Percentiles rank a stretch among this genome's conserved stretches.
Evolutionary conservation across 495 filamentous ascomycete species (phyloP).

Genomic region (Parachaetomium inaequale): DNA sequence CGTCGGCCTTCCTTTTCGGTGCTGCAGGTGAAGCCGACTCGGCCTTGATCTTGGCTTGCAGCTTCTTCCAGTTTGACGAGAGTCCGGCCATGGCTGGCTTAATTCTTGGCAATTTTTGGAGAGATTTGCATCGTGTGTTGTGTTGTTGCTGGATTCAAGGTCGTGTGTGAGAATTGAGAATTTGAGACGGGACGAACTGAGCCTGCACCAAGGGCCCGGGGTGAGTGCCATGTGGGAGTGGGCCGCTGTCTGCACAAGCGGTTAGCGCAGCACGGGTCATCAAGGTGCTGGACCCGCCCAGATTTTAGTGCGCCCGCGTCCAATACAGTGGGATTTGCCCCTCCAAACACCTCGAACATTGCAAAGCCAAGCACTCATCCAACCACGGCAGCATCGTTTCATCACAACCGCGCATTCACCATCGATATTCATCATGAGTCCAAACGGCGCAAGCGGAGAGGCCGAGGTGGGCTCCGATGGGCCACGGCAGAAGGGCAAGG

Average conservation of each 20-base stretch:
- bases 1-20: slow-evolving; percentile 22
- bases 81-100: slow-evolving; percentile 39
- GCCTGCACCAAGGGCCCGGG: too few relatives aligned
- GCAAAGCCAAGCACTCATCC: background rate
- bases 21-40: slow-evolving; percentile 38
- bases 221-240: too few relatives aligned
- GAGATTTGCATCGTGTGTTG: background rate
- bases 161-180: background rate
- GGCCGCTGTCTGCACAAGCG: too few relatives aligned
- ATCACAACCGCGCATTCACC: slow-evolving; percentile 6
- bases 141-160: background rate
- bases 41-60: slow-evolving; percentile 61
- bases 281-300: slow-evolving; percentile 1
- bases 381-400: background rate
- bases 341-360: background rate
- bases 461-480: slow-evolving; percentile 44
- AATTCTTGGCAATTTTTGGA: background rate
- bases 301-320: background rate
- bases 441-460: slow-evolving; percentile 37
- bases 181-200: background rate
- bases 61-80: slow-evolving; percentile 70
- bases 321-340: slow-evolving; percentile 4
- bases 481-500: slow-evolving; percentile 67
- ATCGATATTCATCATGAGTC: slow-evolving; percentile 41
- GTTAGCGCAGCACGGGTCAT: too few relatives aligned